Evolutionary conservation across 140 eudicot genomes (phyloP).

Genomic region (Erigeron philadelphicus): DNA sequence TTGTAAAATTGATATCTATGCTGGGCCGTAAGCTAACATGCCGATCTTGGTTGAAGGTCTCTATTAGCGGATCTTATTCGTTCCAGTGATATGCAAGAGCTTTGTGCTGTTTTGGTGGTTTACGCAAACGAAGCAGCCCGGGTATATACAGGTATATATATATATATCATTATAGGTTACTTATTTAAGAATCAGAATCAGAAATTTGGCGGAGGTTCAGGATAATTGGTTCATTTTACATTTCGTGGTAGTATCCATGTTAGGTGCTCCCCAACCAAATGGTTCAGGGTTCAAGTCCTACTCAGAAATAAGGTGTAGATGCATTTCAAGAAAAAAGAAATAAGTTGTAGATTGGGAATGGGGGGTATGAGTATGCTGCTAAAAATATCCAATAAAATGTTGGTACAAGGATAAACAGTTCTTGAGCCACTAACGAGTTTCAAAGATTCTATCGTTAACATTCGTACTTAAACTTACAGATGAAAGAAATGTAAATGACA

Average conservation of each 20-base stretch:
- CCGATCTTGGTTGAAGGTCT: constrained; percentile 51
- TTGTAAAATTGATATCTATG: not conserved
- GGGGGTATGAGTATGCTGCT: no score
- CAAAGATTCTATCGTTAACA: not conserved
- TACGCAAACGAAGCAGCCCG: constrained; percentile 76
- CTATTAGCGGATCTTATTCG: constrained; percentile 79
- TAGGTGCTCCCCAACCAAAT: no score
- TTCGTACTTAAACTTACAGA: constrained; percentile 17
- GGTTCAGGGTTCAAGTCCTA: no score
- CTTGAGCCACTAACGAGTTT: not conserved
- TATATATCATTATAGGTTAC: not conserved
- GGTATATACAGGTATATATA: constrained; percentile 53
- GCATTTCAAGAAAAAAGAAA: no score
- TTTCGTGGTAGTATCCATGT: not conserved
- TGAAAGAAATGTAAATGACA: constrained; percentile 25
- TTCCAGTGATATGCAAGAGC: constrained; percentile 74
- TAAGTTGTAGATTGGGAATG: no score
- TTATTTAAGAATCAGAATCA: constrained; percentile 1
- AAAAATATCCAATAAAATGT: no score
- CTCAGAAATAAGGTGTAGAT: no score
- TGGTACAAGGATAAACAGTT: not conserved
- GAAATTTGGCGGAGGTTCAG: not conserved
- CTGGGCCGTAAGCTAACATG: constrained; percentile 10
- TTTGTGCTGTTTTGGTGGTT: constrained; percentile 85
- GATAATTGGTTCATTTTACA: not conserved